Evolutionary conservation across 495 filamentous ascomycete species (phyloP), one percentile per base, ranked within the genome.

Genomic region (Acidomyces sp.): DNA sequence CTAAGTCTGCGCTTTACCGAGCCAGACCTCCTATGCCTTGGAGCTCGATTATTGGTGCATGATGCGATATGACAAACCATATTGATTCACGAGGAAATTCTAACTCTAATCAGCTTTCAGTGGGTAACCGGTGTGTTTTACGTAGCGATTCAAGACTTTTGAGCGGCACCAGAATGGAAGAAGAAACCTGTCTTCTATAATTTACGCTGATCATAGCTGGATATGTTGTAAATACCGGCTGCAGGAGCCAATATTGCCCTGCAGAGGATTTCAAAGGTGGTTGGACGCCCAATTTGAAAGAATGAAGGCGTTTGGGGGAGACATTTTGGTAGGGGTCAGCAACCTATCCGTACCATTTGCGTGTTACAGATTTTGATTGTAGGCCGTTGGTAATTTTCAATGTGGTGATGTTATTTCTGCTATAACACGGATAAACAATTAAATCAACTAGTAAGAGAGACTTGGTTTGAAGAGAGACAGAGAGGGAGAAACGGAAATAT

Each of bases 181-280:
- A 50, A 4, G 64, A 67, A 46, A 58, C 57, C 23, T 63, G 62
- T 42, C 41, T 68, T 37, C 33, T 70, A 19, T 64, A 70, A 47
- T 64, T 68, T 34, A 70, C 64, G 1, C 45, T 67, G 12, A 53
- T 70, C 6, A 58, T 70, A 39, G 61, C 58, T 2, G 66, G 65
- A 13, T 64, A 70, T 49, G 53, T 58, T 45, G 65, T 67, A 2
- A 63, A 64, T 17, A 56, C 56, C 33, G 58, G 53, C 1, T 31
- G 15, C 28, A 62, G 62, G 6, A 53, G 62, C 34, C 66, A 70
- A 45, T 65, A 65, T 3, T 70, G 65, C 65, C 66, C 65, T n/a
- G 65, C 61, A 2, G 63, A 64, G 25, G 54, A 48, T 31, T 61
- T 62, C 45, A 6, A 11, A 19, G 36, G 17, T 2, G 3, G 3